Evolutionary conservation across 768 basidiomycete species (phyloP).

Genomic region (Termitomyces sp.): DNA sequence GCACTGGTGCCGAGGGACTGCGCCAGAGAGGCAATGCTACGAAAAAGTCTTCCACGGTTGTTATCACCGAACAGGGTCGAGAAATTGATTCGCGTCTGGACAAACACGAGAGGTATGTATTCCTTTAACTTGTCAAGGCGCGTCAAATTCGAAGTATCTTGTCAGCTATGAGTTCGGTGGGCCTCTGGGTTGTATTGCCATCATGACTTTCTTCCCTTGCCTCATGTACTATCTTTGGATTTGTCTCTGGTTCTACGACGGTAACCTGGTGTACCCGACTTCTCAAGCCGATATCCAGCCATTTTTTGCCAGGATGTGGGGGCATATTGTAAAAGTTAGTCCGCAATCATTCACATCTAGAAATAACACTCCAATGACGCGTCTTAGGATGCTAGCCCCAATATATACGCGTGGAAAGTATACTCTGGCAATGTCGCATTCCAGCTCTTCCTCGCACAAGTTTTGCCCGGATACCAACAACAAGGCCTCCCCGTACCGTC

Average conservation of each 20-base stretch:
- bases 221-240: conserved; percentile 99
- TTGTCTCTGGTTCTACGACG: conserved; percentile 95
- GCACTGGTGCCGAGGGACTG: conserved; percentile 13
- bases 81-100: conserved; percentile 72
- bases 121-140: neutral
- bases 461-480: conserved; percentile 90
- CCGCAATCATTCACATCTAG: too few relatives aligned
- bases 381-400: conserved; percentile 87
- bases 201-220: conserved; percentile 91
- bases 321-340: conserved; percentile 70
- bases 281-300: conserved; percentile 70
- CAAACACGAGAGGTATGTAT: conserved; percentile 53
- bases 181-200: conserved; percentile 82
- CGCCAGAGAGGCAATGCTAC: conserved; percentile 20
- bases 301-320: conserved; percentile 80
- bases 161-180: conserved; percentile 94
- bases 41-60: conserved; percentile 23
- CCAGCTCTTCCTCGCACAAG: conserved; percentile 85
- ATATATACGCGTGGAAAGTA: conserved; percentile 81
- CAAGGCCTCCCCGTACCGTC: conserved; percentile 97
- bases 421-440: conserved; percentile 86
- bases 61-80: conserved; percentile 65
- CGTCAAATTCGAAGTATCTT: conserved; percentile 1
- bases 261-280: conserved; percentile 64
- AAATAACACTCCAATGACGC: neutral